phyloP scores from a whole-genome alignment of 2,329 filamentous ascomycete genomes.

The Monosporascus sp. region DNA sequence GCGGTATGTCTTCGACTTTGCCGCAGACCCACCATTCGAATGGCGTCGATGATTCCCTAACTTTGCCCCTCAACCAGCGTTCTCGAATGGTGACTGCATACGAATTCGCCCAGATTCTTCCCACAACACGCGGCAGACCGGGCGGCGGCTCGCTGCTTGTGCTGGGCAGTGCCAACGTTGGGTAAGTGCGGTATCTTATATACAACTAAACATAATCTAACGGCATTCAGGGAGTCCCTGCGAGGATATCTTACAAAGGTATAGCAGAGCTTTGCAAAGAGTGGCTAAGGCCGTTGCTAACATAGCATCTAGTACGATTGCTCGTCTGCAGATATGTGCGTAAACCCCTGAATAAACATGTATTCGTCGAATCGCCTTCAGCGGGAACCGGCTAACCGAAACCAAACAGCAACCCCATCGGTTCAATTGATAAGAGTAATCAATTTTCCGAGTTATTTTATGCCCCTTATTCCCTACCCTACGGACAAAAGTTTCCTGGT shows the following conservation, averaged over 20 bases:
- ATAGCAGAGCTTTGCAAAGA: background rate
- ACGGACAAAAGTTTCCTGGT: too few species aligned
- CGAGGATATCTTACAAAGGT: constrained; percentile 33
- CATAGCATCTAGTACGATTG: constrained; percentile 7
- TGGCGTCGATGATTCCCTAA: background rate
- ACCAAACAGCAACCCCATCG: constrained; percentile 57
- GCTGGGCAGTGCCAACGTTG: constrained; percentile 63
- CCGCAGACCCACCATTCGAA: background rate
- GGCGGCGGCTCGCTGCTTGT: constrained; percentile 58
- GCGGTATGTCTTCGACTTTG: constrained; percentile 28
- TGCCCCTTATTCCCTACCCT: background rate
- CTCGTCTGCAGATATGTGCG: constrained; percentile 1
- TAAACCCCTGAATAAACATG: background rate
- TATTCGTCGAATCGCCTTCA: background rate
- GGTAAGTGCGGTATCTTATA: background rate
- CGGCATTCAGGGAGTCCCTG: constrained; percentile 39
- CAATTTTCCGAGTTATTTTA: too few species aligned
- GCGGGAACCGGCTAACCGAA: constrained; percentile 14
- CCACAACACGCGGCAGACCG: constrained; percentile 50
- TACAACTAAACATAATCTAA: background rate
- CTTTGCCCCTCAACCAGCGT: constrained; percentile 15
- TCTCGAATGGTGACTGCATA: constrained; percentile 60
- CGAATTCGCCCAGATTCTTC: constrained; percentile 57
- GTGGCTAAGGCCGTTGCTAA: background rate
- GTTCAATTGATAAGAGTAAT: constrained; percentile 50